Percentiles rank a stretch among this genome's conserved stretches.
phyloP scores from a whole-genome alignment of 2,329 filamentous ascomycete species.

The Xylogone sp. region DNA sequence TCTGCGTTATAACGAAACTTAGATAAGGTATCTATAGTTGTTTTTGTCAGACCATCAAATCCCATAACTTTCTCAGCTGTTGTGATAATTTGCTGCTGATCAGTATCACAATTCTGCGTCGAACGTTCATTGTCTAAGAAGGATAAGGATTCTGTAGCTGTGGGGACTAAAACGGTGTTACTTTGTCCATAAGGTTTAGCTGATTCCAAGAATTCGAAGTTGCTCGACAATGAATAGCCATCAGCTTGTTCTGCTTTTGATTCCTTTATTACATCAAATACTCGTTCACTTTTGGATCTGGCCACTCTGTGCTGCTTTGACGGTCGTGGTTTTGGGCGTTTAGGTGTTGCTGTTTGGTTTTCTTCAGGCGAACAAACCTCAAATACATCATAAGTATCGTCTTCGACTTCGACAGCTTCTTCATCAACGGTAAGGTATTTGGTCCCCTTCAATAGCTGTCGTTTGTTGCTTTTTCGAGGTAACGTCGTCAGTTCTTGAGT shows the following conservation, averaged over 20 bases:
- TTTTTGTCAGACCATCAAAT: slow-evolving; percentile 13
- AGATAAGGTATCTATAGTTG: slow-evolving; percentile 23
- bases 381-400: neutral
- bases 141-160: slow-evolving; percentile 17
- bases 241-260: too few species aligned
- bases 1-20: slow-evolving; percentile 12
- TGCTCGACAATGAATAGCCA: too few species aligned
- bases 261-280: too few species aligned
- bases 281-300: too few species aligned
- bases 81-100: slow-evolving; percentile 5
- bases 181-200: slow-evolving; percentile 1
- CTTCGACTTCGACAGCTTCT: neutral
- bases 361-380: neutral
- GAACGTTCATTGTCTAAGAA: slow-evolving; percentile 2
- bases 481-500: neutral
- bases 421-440: neutral
- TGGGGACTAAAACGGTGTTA: slow-evolving; percentile 16
- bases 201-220: too few species aligned
- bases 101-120: neutral
- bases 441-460: neutral
- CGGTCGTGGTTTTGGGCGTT: slow-evolving; percentile 6
- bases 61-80: slow-evolving; percentile 24
- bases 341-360: slow-evolving; percentile 10
- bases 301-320: neutral
- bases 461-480: neutral